Percentiles rank a stretch among this genome's conserved stretches.
Conservation (phyloP, 225 moss, liverwort and hornwort species). For the Takakia lepidozioides region DNA sequence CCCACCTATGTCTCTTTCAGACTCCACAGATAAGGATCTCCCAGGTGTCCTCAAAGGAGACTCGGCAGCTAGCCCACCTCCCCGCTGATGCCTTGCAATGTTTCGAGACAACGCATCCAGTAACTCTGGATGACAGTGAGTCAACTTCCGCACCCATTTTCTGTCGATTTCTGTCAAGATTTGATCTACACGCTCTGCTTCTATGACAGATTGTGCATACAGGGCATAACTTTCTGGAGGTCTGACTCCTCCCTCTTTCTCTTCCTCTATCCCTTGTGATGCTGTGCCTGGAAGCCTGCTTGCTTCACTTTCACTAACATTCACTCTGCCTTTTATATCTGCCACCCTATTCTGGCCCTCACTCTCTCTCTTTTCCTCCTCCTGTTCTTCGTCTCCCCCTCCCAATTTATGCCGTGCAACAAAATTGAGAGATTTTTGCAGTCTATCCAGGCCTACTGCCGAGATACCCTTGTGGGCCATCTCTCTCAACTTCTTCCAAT, state of each 20-base stretch:
- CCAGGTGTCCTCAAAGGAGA: too few relatives aligned
- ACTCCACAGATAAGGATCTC: constrained; percentile 6
- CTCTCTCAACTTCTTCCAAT: constrained; percentile 13
- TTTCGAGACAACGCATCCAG: constrained; percentile 72
- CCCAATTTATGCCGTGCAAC: constrained; percentile 29
- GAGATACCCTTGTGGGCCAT: constrained; percentile 25
- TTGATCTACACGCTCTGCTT: too few relatives aligned
- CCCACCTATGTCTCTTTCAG: constrained; percentile 12
- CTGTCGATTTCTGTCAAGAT: constrained; percentile 44
- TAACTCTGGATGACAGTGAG: constrained; percentile 74
- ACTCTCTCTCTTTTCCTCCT: constrained; percentile 9
- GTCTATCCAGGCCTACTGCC: constrained; percentile 30
- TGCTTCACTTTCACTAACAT: too few relatives aligned
- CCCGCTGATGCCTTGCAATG: constrained; percentile 60
- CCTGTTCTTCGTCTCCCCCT: constrained; percentile 21
- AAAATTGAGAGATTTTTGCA: constrained; percentile 30
- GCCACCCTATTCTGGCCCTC: constrained; percentile 11
- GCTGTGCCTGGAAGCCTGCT: too few relatives aligned
- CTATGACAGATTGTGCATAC: too few relatives aligned
- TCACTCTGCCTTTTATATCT: constrained; percentile 16
- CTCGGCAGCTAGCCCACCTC: constrained; percentile 16
- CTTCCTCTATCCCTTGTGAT: too few relatives aligned
- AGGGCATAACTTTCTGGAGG: too few relatives aligned
- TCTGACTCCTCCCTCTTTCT: too few relatives aligned
- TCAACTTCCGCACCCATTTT: constrained; percentile 60